Conservation (phyloP, 495 filamentous ascomycete species). For the Penicillium desertorum region DNA sequence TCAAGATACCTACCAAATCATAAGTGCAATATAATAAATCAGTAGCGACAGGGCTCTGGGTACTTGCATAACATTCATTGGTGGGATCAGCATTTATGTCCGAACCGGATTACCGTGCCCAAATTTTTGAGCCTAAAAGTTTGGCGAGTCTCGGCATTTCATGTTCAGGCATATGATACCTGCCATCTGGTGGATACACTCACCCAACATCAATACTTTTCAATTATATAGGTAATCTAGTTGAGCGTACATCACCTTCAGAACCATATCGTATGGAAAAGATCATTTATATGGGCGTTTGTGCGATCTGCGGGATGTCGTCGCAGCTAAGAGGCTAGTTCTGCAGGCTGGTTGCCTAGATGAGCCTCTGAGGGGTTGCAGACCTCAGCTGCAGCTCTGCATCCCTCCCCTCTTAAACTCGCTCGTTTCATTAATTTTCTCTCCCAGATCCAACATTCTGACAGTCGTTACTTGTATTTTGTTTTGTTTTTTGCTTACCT, state of each 20-base stretch:
- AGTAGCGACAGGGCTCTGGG: too few relatives aligned
- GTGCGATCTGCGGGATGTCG: neutral
- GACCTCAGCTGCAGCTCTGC: slow-evolving; percentile 1
- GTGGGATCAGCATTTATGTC: too few relatives aligned
- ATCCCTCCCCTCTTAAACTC: neutral
- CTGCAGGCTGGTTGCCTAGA: slow-evolving; percentile 4
- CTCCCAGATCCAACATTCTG: neutral
- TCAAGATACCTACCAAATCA: too few relatives aligned
- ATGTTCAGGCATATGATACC: neutral
- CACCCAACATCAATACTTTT: neutral
- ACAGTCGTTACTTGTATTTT: neutral
- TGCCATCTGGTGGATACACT: neutral
- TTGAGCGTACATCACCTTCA: neutral
- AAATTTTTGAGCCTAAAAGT: too few relatives aligned
- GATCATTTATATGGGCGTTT: neutral
- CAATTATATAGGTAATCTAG: neutral
- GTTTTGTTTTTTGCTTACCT: neutral
- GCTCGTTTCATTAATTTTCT: neutral
- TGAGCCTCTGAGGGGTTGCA: neutral
- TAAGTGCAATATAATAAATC: too few relatives aligned
- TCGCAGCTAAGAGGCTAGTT: slow-evolving; percentile 2
- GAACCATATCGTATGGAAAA: neutral
- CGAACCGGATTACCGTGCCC: too few relatives aligned
- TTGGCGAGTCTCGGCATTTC: too few relatives aligned
- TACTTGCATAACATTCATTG: too few relatives aligned